Conservation (phyloP, 164 flowering plant genomes). For the Stephania cephalantha region DNA sequence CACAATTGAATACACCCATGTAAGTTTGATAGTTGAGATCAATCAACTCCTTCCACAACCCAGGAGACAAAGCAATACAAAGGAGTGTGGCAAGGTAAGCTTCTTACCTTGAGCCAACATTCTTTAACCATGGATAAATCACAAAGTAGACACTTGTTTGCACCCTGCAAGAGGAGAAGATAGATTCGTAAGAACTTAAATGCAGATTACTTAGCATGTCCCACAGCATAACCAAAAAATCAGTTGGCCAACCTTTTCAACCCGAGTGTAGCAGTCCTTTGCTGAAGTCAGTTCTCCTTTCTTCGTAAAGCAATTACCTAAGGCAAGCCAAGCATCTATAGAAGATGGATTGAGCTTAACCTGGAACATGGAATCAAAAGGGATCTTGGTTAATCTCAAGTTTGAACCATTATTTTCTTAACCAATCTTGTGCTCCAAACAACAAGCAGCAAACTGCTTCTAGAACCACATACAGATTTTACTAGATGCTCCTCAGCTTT, state of each 20-base stretch:
- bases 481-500: slow-evolving; percentile 96
- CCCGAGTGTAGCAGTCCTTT: slow-evolving; percentile 61
- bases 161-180: slow-evolving; percentile 41
- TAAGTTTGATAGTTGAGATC: not conserved
- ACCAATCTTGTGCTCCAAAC: slow-evolving; percentile 7
- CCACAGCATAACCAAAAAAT: not conserved
- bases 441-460: slow-evolving; percentile 3
- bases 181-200: not conserved
- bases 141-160: slow-evolving; percentile 70
- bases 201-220: not conserved
- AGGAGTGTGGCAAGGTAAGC: not conserved
- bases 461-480: slow-evolving; percentile 66
- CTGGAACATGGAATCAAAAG: slow-evolving; percentile 38
- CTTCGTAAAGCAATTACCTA: slow-evolving; percentile 92
- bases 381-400: slow-evolving; percentile 7
- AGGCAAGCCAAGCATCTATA: slow-evolving; percentile 90
- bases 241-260: slow-evolving; percentile 52
- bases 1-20: too few species aligned
- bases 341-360: slow-evolving; percentile 92
- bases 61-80: too few species aligned
- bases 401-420: not conserved
- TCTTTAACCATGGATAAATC: slow-evolving; percentile 89
- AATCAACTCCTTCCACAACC: not conserved
- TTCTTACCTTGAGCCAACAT: slow-evolving; percentile 76
- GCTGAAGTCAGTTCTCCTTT: slow-evolving; percentile 79